Base-by-base conservation (phyloP, 148 eudicot species). In the Rhododendron molle region DNA sequence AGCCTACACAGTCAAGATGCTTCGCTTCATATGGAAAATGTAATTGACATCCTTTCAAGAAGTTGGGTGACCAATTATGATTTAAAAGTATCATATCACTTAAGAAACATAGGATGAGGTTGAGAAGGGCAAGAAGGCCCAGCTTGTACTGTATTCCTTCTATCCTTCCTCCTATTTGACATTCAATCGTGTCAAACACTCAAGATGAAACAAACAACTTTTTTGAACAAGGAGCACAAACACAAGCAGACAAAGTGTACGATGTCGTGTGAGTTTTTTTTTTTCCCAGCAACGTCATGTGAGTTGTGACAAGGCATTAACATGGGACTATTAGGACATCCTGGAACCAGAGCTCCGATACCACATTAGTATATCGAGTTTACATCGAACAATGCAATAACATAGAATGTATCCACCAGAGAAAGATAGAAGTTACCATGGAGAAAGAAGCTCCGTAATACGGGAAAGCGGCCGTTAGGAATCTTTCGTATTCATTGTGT, bases 401-500 rank as follows among this genome's bases (percentile, higher is more conserved):
- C 6, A 60, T 8, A 15, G 43, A 69, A 15, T 49, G 1, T 10
- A 36, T 13, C 18, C 21, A 74, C 23, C 10, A 18, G 30, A 73
- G 28, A 30, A n/a, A 21, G 28, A 72, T 32, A 30, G 32, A 43
- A 34, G 32, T 7, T 94, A 96, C 99, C 92, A 85, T 94, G 30
- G 98, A 93, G 86, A 96, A 96, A 67, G 95, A 96, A 52, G 96
- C 94, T 86, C 98, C 99, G 80, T 96, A 95, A 87, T 96, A 96
- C 2, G 99, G 99, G 71, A 89, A 96, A 80, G 98, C 99, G 21
- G 95, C 88, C 2, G 97, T 85, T 82, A 96, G 92, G 71, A 96
- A 96, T 89, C 99, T 92, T 86, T 96, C 99, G 71, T 91, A 96
- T 86, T 96, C 99, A 49, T 96, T 94, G 91, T 95, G 98, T 87